Percentiles rank a stretch among this genome's conserved stretches.
These are phyloP conservation scores for Physcomitrellopsis africana DNA, from an alignment of 225 moss, liverwort and hornwort genomes.

Conservation along the genomic window DNA sequence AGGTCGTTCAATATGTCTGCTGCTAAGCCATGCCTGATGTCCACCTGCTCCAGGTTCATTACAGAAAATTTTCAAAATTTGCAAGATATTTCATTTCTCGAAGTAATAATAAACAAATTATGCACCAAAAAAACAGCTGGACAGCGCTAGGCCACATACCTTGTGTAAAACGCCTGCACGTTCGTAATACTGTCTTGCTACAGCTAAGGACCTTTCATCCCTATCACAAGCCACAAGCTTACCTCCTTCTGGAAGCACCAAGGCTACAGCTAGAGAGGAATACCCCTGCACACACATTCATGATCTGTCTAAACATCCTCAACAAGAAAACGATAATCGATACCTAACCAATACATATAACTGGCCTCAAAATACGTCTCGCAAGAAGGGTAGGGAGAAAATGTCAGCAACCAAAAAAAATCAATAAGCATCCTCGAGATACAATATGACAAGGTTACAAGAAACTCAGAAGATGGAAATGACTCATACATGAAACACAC, in stretches of 20 bases:
- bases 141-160: constrained; percentile 41
- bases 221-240: constrained; percentile 91
- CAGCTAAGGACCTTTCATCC: constrained; percentile 62
- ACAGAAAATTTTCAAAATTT: constrained; percentile 29
- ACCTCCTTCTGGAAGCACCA: constrained; percentile 93
- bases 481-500: constrained; percentile 79
- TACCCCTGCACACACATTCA: constrained; percentile 72
- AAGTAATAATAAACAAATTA: neutral
- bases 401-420: neutral
- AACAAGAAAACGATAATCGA: neutral
- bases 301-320: constrained; percentile 1
- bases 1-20: constrained; percentile 69
- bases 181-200: constrained; percentile 79
- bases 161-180: constrained; percentile 85
- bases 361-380: neutral
- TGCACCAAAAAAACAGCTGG: constrained; percentile 1
- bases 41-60: constrained; percentile 59
- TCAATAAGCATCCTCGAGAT: neutral
- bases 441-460: neutral
- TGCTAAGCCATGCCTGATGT: constrained; percentile 80
- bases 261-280: constrained; percentile 90
- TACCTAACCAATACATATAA: neutral
- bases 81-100: neutral
- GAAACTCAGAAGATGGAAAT: neutral
- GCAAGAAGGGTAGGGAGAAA: neutral